Base-by-base conservation (phyloP, 257 asterid genomes). In the Cynanchum wilfordii region DNA sequence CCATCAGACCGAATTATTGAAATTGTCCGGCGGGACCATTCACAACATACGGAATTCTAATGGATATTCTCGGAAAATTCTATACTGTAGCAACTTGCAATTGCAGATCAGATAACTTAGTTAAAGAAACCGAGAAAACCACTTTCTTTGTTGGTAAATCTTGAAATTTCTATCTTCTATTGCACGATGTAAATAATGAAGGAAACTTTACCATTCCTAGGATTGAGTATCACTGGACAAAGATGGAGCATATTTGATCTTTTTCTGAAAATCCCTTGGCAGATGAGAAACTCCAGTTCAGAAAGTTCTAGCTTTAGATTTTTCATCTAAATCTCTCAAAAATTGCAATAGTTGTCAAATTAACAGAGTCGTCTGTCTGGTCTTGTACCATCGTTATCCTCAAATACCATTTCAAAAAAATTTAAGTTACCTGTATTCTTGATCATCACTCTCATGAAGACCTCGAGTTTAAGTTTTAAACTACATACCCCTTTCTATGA, bases 401-500 rank as follows among this genome's bases (percentile, higher is more conserved):
- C 70, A 47, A 36, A 64, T 66, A n/a, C 6, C 76, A 60, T 49
- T 51, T 3, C 67, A 7, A 25, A 11, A 11, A 63, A 24, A 58
- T 58, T 33, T 8, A 4, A 13, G n/a, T 47, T 13, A 10, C 69
- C 57, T 64, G 42, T 70, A 33, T 36, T 70, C 33, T 33, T 64
- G 50, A 64, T 63, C 27, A 36, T 47, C 50, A 42, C 47, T 13
- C 20, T 29, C 8, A 15, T 15, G 10, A 42, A 16, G 19, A 10
- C 68, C 68, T 33, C 22, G 38, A 63, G 45, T 36, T 36, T 29
- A 20, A 10, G 49, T 24, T 7, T 13, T 36, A 19, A 51, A 17
- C 66, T 76, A 60, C 57, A 75, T 69, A 65, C 76, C 73, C 80
- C 47, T 79, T 79, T 24, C 68, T 67, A 52, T 72, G 78, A 72